Percentiles rank a stretch among this genome's conserved stretches.
phyloP scores from a whole-genome alignment of 2,329 filamentous ascomycete species.

The Colletotrichum costaricense region DNA sequence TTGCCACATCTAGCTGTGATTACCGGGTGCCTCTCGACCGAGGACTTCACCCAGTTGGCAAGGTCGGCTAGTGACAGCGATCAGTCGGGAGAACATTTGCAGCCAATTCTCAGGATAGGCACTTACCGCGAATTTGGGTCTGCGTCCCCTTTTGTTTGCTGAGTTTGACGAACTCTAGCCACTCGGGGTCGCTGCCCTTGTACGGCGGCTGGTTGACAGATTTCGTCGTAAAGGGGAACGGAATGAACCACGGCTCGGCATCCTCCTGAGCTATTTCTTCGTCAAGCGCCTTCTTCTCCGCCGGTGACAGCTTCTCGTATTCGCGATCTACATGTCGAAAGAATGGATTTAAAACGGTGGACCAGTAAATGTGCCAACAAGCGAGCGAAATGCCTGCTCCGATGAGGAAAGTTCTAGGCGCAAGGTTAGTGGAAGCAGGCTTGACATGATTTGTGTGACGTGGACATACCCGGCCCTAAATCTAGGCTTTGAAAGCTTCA shows the following conservation, averaged over 20 bases:
- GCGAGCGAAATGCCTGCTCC: slow-evolving; percentile 47
- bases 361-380: slow-evolving; percentile 57
- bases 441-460: background rate
- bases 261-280: slow-evolving; percentile 55
- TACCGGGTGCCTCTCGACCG: slow-evolving; percentile 55
- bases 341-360: slow-evolving; percentile 59
- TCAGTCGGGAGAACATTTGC: background rate
- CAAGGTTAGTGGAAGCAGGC: background rate
- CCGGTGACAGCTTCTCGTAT: slow-evolving; percentile 53
- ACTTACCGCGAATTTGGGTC: slow-evolving; percentile 49
- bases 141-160: slow-evolving; percentile 63
- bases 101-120: background rate
- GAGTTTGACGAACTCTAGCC: slow-evolving; percentile 69
- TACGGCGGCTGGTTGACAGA: slow-evolving; percentile 62
- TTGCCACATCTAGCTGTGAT: slow-evolving; percentile 59
- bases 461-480: slow-evolving; percentile 26
- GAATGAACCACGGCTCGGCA: slow-evolving; percentile 65
- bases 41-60: slow-evolving; percentile 52
- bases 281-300: slow-evolving; percentile 55
- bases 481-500: slow-evolving; percentile 23
- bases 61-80: slow-evolving; percentile 52
- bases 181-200: slow-evolving; percentile 70
- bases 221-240: slow-evolving; percentile 69
- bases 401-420: slow-evolving; percentile 41
- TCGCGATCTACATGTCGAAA: slow-evolving; percentile 54